Base-by-base conservation (phyloP, 441 rosid species). In the Adansonia gregorii region DNA sequence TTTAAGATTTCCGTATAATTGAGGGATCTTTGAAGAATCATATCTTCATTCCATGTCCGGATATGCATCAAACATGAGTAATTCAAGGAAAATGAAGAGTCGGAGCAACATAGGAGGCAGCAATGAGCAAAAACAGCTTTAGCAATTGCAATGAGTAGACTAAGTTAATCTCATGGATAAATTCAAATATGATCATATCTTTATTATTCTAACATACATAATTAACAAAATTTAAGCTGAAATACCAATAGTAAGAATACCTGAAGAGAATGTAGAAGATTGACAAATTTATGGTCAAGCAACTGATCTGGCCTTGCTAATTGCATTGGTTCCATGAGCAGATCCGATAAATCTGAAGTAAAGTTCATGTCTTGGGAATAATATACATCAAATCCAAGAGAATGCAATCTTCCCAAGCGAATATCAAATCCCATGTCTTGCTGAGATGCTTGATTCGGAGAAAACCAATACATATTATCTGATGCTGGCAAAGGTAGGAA, bases 221-320 rank as follows among this genome's bases (percentile, higher is more conserved):
- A 60, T 8, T 20, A 59, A 4, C 7, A 43, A n/a, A 46, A 1
- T 15, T 17, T 31, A 14, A 35, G 14, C 52, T 24, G 19, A 48
- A 75, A 31, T 63, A 61, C n/a, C 9, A 49, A 72, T 27, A 9
- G 51, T 6, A 48, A 67, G 74, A 78, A 74, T 84, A 94, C 96
- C 97, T 95, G 99, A 82, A 94, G 92, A 4, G 88, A 90, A 20
- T 94, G 98, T 89, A 92, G 81, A 61, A 91, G 78, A 80, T 92
- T 95, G 72, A 52, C 68, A 64, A 94, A 94, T 73, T 86, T 78
- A 48, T 73, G 64, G 72, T 67, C 77, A 69, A 86, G 88, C 72
- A 91, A 74, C 75, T 85, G 81, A 76, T 84, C 82, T 73, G 82
- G 88, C 84, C 87, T 88, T 67, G 91, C 88, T 82, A 95, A 55